These are phyloP conservation scores for Alternaria arbusti DNA, from an alignment of 2,329 filamentous ascomycete species.

Conservation along the genomic window DNA sequence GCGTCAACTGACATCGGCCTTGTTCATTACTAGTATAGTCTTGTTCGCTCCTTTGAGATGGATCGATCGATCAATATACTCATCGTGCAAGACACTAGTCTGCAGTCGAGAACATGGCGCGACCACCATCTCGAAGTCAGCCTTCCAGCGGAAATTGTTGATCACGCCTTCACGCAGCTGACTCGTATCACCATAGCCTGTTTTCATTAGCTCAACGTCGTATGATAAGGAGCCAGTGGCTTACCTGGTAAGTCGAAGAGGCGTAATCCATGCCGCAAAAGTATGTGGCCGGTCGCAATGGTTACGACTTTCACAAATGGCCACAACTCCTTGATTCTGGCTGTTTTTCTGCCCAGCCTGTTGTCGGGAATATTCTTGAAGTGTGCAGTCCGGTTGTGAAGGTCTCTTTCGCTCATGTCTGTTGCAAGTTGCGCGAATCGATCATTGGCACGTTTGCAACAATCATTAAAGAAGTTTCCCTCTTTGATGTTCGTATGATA, in stretches of 20 bases:
- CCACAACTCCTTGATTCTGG: slow-evolving; percentile 1
- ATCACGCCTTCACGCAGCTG: slow-evolving; percentile 15
- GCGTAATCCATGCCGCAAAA: slow-evolving; percentile 9
- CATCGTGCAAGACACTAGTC: slow-evolving; percentile 1
- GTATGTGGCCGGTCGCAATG: slow-evolving; percentile 14
- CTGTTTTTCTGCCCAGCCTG: neutral
- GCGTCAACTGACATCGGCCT: slow-evolving; percentile 14
- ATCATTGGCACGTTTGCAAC: neutral
- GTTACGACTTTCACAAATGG: slow-evolving; percentile 14
- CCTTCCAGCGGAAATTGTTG: slow-evolving; percentile 11
- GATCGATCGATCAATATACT: slow-evolving; percentile 11
- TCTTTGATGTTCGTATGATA: slow-evolving; percentile 2
- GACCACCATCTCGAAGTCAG: slow-evolving; percentile 22
- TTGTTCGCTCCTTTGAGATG: slow-evolving; percentile 8
- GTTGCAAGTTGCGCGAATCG: neutral
- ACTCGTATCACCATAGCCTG: slow-evolving; percentile 22
- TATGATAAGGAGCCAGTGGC: neutral
- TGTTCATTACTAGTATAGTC: slow-evolving; percentile 17
- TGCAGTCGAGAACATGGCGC: slow-evolving; percentile 1
- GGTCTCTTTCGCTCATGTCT: neutral
- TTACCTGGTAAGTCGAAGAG: slow-evolving; percentile 22
- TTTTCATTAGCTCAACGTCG: neutral
- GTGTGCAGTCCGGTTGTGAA: neutral
- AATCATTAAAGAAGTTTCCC: neutral
- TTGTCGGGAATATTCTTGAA: slow-evolving; percentile 6